Evolutionary conservation across 2,329 filamentous ascomycete species (phyloP).

Genomic region (Hymenoscyphus occultus): DNA sequence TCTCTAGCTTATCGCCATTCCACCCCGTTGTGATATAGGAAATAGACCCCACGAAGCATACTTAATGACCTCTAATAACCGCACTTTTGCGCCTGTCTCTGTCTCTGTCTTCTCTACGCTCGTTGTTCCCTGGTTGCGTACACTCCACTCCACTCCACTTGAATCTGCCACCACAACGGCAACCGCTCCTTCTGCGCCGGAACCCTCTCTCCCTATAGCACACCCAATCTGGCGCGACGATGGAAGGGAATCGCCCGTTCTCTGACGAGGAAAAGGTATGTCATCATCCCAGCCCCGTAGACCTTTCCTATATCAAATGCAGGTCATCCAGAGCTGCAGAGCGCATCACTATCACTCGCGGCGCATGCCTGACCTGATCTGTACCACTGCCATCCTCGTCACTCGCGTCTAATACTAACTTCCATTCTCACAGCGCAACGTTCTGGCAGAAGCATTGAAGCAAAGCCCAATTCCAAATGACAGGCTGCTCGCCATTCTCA

Average conservation of each 20-base stretch:
- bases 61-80: conserved; percentile 31
- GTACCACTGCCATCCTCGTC: conserved; percentile 18
- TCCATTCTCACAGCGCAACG: conserved; percentile 35
- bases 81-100: conserved; percentile 6
- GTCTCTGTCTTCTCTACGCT: conserved; percentile 20
- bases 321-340: conserved; percentile 8
- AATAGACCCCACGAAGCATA: conserved; percentile 20
- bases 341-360: conserved; percentile 20
- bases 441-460: conserved; percentile 53
- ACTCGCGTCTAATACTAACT: conserved; percentile 29
- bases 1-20: conserved; percentile 15
- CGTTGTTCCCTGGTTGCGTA: conserved; percentile 14
- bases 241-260: conserved; percentile 29
- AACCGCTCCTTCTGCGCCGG: conserved; percentile 17
- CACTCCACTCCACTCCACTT: neutral
- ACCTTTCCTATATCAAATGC: conserved; percentile 4
- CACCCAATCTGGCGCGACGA: conserved; percentile 13
- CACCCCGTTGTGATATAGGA: conserved; percentile 17
- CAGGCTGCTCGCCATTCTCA: conserved; percentile 42
- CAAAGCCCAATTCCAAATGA: conserved; percentile 43
- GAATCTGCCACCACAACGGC: conserved; percentile 11
- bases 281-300: conserved; percentile 13
- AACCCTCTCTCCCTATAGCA: conserved; percentile 10
- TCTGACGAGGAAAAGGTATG: conserved; percentile 36
- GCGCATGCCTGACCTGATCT: conserved; percentile 19